phyloP scores from a whole-genome alignment of 2,329 filamentous ascomycete genomes.

The Sphaerostilbella broomeana region DNA sequence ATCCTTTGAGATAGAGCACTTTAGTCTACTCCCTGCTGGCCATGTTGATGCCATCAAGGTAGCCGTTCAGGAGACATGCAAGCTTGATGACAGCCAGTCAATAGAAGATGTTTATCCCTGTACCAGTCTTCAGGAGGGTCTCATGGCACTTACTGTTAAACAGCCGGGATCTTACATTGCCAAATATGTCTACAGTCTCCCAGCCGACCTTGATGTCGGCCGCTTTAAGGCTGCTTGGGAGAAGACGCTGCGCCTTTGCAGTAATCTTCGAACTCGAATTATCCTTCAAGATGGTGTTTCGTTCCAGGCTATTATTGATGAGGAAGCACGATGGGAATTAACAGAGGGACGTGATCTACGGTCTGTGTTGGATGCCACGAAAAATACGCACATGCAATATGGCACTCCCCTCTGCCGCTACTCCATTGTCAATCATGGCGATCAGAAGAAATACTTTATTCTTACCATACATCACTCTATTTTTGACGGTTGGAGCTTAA shows the following conservation, averaged over 20 bases:
- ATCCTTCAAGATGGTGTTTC: constrained; percentile 11
- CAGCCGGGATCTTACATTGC: constrained; percentile 18
- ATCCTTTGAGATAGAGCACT: background rate
- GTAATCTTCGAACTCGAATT: constrained; percentile 19
- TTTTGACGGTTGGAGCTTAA: too few relatives aligned
- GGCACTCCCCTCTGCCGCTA: too few relatives aligned
- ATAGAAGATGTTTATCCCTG: constrained; percentile 32
- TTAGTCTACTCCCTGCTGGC: constrained; percentile 7
- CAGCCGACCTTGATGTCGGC: constrained; percentile 6
- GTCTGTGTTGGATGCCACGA: too few relatives aligned
- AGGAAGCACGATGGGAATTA: constrained; percentile 8
- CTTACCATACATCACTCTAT: too few relatives aligned
- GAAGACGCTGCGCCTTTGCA: constrained; percentile 11
- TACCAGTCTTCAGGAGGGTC: constrained; percentile 32
- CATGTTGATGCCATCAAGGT: constrained; percentile 1
- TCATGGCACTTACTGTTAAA: constrained; percentile 25
- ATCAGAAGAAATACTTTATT: too few relatives aligned
- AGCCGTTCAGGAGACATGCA: background rate
- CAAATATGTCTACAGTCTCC: constrained; percentile 13
- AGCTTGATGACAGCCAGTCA: constrained; percentile 1
- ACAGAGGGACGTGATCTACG: constrained; percentile 1
- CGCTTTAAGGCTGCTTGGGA: constrained; percentile 18
- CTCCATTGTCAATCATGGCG: too few relatives aligned
- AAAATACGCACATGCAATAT: too few relatives aligned
- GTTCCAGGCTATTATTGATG: constrained; percentile 13